phyloP scores from a whole-genome alignment of 2,329 filamentous ascomycete genomes.

The Fusarium concolor region DNA sequence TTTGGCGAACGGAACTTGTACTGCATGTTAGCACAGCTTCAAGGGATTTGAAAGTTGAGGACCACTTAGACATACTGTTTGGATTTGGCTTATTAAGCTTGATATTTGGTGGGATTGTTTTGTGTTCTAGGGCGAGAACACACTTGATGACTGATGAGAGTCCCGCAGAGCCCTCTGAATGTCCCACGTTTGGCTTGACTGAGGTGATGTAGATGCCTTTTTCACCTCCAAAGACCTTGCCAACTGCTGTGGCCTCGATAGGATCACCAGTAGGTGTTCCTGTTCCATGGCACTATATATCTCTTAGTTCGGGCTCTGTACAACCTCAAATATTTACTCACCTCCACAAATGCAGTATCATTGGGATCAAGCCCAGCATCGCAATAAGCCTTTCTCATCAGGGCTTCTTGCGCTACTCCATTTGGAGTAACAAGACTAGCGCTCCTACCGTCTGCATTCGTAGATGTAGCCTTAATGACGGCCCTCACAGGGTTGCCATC shows the following conservation, averaged over 20 bases:
- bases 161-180: conserved; percentile 42
- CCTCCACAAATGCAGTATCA: conserved; percentile 21
- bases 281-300: conserved; percentile 38
- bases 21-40: accelerated
- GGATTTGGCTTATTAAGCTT: conserved; percentile 40
- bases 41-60: too few species aligned
- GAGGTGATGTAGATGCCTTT: neutral
- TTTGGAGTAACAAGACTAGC: neutral
- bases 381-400: conserved; percentile 50
- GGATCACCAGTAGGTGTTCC: conserved; percentile 39
- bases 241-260: conserved; percentile 21
- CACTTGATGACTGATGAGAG: conserved; percentile 45
- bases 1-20: neutral
- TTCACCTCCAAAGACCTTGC: neutral
- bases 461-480: neutral
- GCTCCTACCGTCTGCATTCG: conserved; percentile 5
- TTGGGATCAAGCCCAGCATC: conserved; percentile 32
- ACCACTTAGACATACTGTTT: conserved; percentile 19
- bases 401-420: conserved; percentile 45
- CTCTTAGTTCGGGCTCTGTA: too few species aligned
- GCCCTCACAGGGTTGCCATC: conserved; percentile 14
- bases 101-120: conserved; percentile 41
- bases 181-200: conserved; percentile 58
- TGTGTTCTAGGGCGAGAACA: conserved; percentile 39
- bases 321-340: too few species aligned